phyloP scores from a whole-genome alignment of 352 stramenopile species.

The Phytophthora hybrid region DNA sequence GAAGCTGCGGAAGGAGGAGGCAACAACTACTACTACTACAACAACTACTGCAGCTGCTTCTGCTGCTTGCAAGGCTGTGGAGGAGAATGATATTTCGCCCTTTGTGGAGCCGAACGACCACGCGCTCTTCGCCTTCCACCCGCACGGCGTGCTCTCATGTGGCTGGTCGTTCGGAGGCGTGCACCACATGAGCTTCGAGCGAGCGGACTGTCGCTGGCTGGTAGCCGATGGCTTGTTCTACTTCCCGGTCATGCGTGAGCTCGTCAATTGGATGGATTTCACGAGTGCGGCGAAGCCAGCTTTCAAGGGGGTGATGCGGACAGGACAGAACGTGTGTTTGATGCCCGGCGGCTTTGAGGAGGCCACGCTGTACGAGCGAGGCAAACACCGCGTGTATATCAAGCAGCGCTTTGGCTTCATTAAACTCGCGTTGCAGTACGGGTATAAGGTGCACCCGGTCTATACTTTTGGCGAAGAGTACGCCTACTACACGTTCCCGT shows the following conservation, averaged over 20 bases:
- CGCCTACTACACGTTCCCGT: slow-evolving; percentile 88
- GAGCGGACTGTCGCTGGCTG: slow-evolving; percentile 61
- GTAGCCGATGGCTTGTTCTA: slow-evolving; percentile 69
- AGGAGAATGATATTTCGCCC: slow-evolving; percentile 11
- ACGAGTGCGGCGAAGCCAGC: slow-evolving; percentile 49
- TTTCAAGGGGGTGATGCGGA: slow-evolving; percentile 52
- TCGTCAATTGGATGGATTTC: slow-evolving; percentile 69
- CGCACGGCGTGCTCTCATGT: slow-evolving; percentile 65
- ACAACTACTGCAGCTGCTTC: no score
- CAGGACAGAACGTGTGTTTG: slow-evolving; percentile 69
- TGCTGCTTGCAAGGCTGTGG: slow-evolving; percentile 12
- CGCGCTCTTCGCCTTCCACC: slow-evolving; percentile 61
- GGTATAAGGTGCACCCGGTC: slow-evolving; percentile 87
- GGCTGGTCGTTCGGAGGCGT: slow-evolving; percentile 64
- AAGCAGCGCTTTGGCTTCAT: slow-evolving; percentile 93
- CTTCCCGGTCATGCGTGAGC: slow-evolving; percentile 62
- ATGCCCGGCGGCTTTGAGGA: slow-evolving; percentile 95
- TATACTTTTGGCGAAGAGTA: slow-evolving; percentile 94
- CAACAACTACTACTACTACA: no score
- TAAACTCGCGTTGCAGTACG: slow-evolving; percentile 90
- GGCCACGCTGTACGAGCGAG: slow-evolving; percentile 82
- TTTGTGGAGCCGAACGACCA: slow-evolving; percentile 21
- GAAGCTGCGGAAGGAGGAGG: neutral
- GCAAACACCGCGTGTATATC: slow-evolving; percentile 90
- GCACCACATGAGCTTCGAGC: slow-evolving; percentile 54